Base-by-base conservation (phyloP, 2,329 filamentous ascomycete species). In the Trichoderma harzianum region DNA sequence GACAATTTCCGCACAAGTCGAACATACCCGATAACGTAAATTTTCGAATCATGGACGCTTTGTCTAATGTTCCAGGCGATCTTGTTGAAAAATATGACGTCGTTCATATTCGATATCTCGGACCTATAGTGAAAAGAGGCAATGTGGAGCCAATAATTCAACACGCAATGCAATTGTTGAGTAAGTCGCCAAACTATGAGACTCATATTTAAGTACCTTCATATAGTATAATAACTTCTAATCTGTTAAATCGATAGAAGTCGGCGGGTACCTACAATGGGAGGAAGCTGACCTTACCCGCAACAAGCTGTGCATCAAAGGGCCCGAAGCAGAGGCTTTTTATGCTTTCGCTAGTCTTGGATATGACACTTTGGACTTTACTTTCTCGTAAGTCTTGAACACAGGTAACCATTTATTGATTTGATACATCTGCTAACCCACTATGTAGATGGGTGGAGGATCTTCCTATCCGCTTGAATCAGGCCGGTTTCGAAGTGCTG, bases 91-190 rank as follows among this genome's bases (percentile, higher is more conserved):
- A 58, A 51, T 73, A 71, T 36, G 72, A 73, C 21, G 43, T 73
- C 12, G 72, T 73, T 36, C 71, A 72, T 43, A 21, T 72, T 53
- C 32, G 71, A 43, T 39, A 62, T 32, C 70, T 61, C 21, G 21
- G 39, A 7, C 53, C 47, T 28, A 53, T 69, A 8, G 34, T 63
- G 10, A 63, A n/a, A 34, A 58, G 43, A 18, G 28, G 30, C 10
- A 53, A 69, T 21, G 47, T 58, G 5, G 67, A 39, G 4, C 24
- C 57, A 18, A 21, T 69, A 14, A 51, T 69, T 34, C 67, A 43
- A 14, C 64, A 67, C 34, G 64, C 51, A 16, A 43, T 26, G 7
- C 24, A 16, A 7, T 21, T 67, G 18, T 28, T 67, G 10, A 67
- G 64, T 67, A 67, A n/a, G 51, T n/a, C 2, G n/a, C 26, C 14